Base-by-base conservation (phyloP, 2,329 filamentous ascomycete species). In the Botryotinia globosa region DNA sequence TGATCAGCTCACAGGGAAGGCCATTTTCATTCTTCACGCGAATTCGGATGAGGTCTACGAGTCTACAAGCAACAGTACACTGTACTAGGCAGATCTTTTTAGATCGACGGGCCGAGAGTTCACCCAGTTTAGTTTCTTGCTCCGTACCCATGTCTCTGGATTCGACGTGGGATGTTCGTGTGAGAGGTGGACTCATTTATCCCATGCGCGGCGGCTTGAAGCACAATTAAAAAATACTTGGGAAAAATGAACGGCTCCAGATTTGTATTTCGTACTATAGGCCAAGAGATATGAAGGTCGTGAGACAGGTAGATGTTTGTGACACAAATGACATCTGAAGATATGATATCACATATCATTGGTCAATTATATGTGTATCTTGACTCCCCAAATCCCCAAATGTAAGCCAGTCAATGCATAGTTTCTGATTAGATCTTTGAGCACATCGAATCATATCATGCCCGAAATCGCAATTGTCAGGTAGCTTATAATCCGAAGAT, bases 41-140 rank as follows among this genome's bases (percentile, higher is more conserved):
- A n/a, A 20, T 44, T 29, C 39, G 42, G 61, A 39, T 54, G 63
- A 37, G n/a, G 45, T 51, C 44, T 44, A 42, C 20, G 51, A 56
- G 51, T 56, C 51, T 56, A 56, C n/a, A 56, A 29, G n/a, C n/a
- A 56, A 29, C 14, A 37, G n/a, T n/a, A 61, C 22, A 48, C 20
- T 48, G 45, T 32, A n/a, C 51, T 25, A 58, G n/a, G 68, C 51
- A 45, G 68, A 71, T 71, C 68, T 42, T 63, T 70, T 48, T 29
- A 54, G 68, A 71, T 71, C 68, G 44, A 44, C 68, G 44, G 68
- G 58, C 14, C 37, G 67, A 48, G 34, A 45, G 34, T 42, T 62
- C 32, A 56, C 20, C 61, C 37, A 44, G 37, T 39, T 29, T 29
- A 44, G 39, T 64, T 45, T 12, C 32, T 59, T 34, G 4, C 56